Percentiles rank a stretch among this genome's conserved stretches.
These are phyloP conservation scores for Hypoxylon sp. DNA, from an alignment of 2,329 filamentous ascomycete species.

Conservation along the genomic window DNA sequence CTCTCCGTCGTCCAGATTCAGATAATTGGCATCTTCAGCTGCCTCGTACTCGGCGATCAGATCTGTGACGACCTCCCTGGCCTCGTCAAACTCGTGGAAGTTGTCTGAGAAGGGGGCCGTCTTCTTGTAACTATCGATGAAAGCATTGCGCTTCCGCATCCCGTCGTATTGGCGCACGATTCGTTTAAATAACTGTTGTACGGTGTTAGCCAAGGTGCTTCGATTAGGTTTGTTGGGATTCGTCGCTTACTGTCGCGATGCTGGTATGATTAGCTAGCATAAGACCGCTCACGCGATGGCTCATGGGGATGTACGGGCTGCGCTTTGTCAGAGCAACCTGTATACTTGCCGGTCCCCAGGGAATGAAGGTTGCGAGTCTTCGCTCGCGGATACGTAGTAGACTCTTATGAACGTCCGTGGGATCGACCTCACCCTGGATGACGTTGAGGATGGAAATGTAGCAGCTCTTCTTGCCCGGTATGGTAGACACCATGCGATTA, in stretches of 20 bases:
- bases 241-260: slow-evolving; percentile 77
- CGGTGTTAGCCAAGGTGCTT: not conserved
- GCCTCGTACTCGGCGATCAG: slow-evolving; percentile 95
- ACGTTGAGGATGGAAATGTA: slow-evolving; percentile 99
- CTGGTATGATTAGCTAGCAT: slow-evolving; percentile 99
- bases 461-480: slow-evolving; percentile 95
- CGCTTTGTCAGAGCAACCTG: slow-evolving; percentile 97
- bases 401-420: slow-evolving; percentile 98
- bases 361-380: slow-evolving; percentile 93
- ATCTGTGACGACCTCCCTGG: slow-evolving; percentile 88
- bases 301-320: slow-evolving; percentile 93
- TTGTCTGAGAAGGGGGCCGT: slow-evolving; percentile 93
- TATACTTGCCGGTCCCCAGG: slow-evolving; percentile 97
- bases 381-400: slow-evolving; percentile 94
- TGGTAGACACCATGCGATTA: slow-evolving; percentile 98
- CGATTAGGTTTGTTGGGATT: not conserved
- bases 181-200: slow-evolving; percentile 79
- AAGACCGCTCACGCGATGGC: slow-evolving; percentile 90
- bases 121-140: slow-evolving; percentile 95
- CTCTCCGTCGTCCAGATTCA: slow-evolving; percentile 74
- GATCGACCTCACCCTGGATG: slow-evolving; percentile 97
- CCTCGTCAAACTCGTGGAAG: slow-evolving; percentile 93
- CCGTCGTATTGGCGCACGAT: slow-evolving; percentile 93
- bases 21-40: slow-evolving; percentile 87
- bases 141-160: slow-evolving; percentile 95